Conservation (phyloP, 352 stramenopile species). For the Pythium dissotocum region DNA sequence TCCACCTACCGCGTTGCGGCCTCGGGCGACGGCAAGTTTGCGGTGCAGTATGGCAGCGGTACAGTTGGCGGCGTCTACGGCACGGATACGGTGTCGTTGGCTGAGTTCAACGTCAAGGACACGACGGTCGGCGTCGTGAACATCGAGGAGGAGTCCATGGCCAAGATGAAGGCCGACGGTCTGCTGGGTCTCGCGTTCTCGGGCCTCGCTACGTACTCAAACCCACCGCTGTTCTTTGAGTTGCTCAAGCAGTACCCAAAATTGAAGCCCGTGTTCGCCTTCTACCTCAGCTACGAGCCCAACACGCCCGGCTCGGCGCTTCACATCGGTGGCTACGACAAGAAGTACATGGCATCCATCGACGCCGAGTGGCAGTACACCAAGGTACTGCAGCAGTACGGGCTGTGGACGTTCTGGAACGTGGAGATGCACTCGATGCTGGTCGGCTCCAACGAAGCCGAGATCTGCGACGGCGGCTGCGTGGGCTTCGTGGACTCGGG, state of each 20-base stretch:
- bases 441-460: conserved; percentile 41
- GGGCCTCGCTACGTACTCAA: conserved; percentile 83
- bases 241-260: conserved; percentile 62
- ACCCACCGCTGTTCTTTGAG: conserved; percentile 70
- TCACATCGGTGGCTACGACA: conserved; percentile 70
- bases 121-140: conserved; percentile 64
- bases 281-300: conserved; percentile 93
- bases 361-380: conserved; percentile 67
- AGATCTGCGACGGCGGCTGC: conserved; percentile 53
- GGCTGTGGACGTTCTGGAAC: conserved; percentile 84
- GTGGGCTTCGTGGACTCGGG: conserved; percentile 97
- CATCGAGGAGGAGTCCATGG: conserved; percentile 73
- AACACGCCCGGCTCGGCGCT: conserved; percentile 75
- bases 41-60: conserved; percentile 76
- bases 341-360: conserved; percentile 45
- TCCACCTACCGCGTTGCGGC: conserved; percentile 39
- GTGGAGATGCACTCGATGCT: conserved; percentile 68
- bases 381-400: conserved; percentile 74
- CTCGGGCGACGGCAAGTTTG: conserved; percentile 45
- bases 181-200: conserved; percentile 97
- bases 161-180: conserved; percentile 90
- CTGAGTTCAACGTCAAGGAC: conserved; percentile 43
- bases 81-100: conserved; percentile 54
- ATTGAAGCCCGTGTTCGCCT: conserved; percentile 91
- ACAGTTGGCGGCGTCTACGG: conserved; percentile 67